Base-by-base conservation (phyloP, 2,329 filamentous ascomycete genomes). In the Decorospora gaudefroyi region DNA sequence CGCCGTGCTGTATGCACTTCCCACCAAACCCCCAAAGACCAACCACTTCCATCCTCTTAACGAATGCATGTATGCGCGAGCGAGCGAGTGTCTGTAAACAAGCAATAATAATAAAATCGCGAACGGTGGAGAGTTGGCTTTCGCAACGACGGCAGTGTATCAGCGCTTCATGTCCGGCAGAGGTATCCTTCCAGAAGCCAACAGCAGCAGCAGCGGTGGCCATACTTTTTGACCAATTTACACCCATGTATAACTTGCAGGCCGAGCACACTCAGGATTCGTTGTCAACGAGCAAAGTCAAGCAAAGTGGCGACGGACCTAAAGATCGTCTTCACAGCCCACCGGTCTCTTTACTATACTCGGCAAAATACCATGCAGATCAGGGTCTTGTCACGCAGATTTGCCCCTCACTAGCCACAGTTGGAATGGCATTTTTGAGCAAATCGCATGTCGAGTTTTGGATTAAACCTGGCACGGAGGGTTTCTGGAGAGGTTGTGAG, bases 371-470 rank as follows among this genome's bases (percentile, higher is more conserved):
- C 21, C 31, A 32, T 41, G 55, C 28, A 39, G 55, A 65, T 65
- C 62, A 66, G 61, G 62, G 56, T 59, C 57, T 21, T 43, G 21
- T 38, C 21, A 51, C 41, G 39, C 41, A 46, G 26, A 33, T 52
- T 53, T 49, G 53, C 57, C 58, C 49, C 59, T 61, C 60, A 59
- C 56, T 52, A 66, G 63, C 62, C 61, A 65, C 59, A 61, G 42
- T 27, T 49, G 15, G 33, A 33, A 59, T 57, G 43, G 37, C 44
- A 49, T 44, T 55, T 29, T 40, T 35, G 43, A 28, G 31, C 52
- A 46, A 56, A 56, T 56, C 38, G 47, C 50, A 56, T 53, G 40
- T 41, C 30, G 19, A 16, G 19, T 27, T 33, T 28, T 16, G 36
- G 30, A 11, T 46, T 26, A n/a, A 37, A 12, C 40, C 47, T 42